phyloP scores from a whole-genome alignment of 768 basidiomycete species.

The Termitomyces sp. region DNA sequence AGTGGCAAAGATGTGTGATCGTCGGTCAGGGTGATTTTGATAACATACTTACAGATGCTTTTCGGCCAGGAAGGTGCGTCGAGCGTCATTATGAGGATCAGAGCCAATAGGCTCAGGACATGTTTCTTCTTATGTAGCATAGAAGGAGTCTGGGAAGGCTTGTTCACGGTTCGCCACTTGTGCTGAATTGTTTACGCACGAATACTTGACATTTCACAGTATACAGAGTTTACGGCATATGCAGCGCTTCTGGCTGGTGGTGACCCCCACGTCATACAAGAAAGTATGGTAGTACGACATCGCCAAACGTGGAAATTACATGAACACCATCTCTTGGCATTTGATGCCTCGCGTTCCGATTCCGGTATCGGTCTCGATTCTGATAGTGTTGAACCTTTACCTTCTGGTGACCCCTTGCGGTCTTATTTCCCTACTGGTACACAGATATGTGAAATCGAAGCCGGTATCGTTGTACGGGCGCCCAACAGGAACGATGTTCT shows the following conservation, averaged over 20 bases:
- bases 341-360: constrained; percentile 26
- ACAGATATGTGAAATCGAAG: constrained; percentile 42
- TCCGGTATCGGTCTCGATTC: constrained; percentile 31
- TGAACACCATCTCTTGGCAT: constrained; percentile 59
- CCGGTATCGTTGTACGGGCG: constrained; percentile 47
- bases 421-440: constrained; percentile 59
- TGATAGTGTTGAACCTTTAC: constrained; percentile 35
- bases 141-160: constrained; percentile 79
- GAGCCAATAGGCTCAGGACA: constrained; percentile 4
- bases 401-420: constrained; percentile 57
- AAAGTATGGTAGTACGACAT: constrained; percentile 76
- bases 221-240: constrained; percentile 84
- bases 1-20: constrained; percentile 60
- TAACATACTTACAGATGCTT: constrained; percentile 40
- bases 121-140: constrained; percentile 34
- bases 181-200: too few species aligned
- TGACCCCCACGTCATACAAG: constrained; percentile 61
- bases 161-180: constrained; percentile 57
- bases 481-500: constrained; percentile 31
- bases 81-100: not conserved
- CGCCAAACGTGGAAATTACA: constrained; percentile 87
- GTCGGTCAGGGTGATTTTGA: constrained; percentile 29
- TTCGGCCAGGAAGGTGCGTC: constrained; percentile 54
- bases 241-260: constrained; percentile 71
- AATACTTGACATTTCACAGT: constrained; percentile 37